Conservation (phyloP, 2,329 filamentous ascomycete genomes). For the Colletotrichum kahawae region DNA sequence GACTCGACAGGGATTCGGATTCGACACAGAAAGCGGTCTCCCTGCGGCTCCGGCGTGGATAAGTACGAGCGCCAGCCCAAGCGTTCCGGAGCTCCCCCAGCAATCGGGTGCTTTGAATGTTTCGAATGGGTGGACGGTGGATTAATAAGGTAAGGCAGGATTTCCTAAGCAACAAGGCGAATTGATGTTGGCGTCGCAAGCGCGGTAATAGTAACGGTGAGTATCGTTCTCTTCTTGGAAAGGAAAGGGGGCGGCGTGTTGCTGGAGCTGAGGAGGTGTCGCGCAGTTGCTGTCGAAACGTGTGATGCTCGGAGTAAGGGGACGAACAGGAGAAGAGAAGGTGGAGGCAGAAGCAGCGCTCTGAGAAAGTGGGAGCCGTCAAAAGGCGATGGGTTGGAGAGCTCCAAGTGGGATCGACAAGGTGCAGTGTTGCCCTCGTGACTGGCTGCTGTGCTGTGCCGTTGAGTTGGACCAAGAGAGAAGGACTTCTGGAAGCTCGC, state of each 20-base stretch:
- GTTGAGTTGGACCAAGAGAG: neutral
- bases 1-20: neutral
- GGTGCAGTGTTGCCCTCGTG: neutral
- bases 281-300: neutral
- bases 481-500: neutral
- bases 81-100: constrained; percentile 18
- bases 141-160: neutral
- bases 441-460: neutral
- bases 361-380: neutral
- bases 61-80: constrained; percentile 10
- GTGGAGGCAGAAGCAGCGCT: neutral
- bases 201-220: neutral
- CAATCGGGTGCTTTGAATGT: constrained; percentile 9
- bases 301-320: neutral
- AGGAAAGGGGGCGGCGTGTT: neutral
- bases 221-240: neutral
- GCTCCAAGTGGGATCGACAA: constrained; percentile 9
- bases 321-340: neutral
- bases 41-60: neutral
- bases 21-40: neutral
- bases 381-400: neutral
- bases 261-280: neutral
- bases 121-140: neutral
- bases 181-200: neutral
- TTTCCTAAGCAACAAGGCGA: neutral